phyloP scores from a whole-genome alignment of 257 asterid species.

The Solanum bulbocastanum region DNA sequence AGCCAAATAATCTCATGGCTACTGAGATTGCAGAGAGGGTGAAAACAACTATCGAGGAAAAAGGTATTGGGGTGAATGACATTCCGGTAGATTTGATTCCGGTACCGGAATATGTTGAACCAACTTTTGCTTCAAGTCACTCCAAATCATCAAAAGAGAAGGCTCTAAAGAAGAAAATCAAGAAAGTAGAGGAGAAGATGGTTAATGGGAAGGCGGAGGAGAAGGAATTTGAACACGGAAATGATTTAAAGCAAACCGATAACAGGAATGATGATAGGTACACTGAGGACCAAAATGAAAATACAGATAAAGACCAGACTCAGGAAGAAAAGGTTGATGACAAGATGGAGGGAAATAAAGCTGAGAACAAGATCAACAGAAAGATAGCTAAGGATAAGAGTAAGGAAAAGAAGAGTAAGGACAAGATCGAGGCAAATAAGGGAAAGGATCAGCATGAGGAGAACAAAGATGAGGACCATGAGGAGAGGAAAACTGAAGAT shows the following conservation, averaged over 20 bases:
- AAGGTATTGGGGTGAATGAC: slow-evolving; percentile 22
- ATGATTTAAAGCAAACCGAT: slow-evolving; percentile 18
- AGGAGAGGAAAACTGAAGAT: slow-evolving; percentile 10
- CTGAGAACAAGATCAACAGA: slow-evolving; percentile 7
- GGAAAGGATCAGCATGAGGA: background rate
- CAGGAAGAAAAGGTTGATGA: background rate
- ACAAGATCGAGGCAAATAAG: background rate
- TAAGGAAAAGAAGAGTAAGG: background rate
- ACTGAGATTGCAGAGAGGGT: slow-evolving; percentile 60
- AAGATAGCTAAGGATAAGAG: slow-evolving; percentile 1
- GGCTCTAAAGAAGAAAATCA: slow-evolving; percentile 30
- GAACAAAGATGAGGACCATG: slow-evolving; percentile 7
- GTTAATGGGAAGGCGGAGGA: slow-evolving; percentile 3
- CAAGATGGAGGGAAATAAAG: slow-evolving; percentile 2
- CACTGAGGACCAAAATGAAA: background rate
- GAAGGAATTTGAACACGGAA: background rate
- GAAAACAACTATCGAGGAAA: slow-evolving; percentile 29
- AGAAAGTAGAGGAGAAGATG: slow-evolving; percentile 21
- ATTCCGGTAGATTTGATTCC: slow-evolving; percentile 23
- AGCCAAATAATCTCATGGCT: slow-evolving; percentile 75
- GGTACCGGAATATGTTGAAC: slow-evolving; percentile 46
- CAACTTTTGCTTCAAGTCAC: slow-evolving; percentile 17
- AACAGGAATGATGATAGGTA: slow-evolving; percentile 17
- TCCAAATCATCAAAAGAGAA: slow-evolving; percentile 29
- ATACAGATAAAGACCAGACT: background rate